Conservation (phyloP, 2,329 filamentous ascomycete genomes). For the Penicillium sp. region DNA sequence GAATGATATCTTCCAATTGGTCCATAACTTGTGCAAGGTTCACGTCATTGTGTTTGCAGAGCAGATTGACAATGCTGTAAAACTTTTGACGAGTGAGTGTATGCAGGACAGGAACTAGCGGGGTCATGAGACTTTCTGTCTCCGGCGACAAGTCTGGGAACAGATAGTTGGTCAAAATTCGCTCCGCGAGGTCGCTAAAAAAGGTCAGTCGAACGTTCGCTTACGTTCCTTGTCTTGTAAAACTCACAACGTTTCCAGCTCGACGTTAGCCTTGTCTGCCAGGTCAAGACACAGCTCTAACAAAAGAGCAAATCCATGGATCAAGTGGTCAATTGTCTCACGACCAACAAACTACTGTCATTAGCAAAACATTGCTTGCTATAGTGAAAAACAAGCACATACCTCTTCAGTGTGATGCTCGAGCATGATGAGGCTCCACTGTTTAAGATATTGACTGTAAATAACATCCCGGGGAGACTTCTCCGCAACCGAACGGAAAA, state of each 20-base stretch:
- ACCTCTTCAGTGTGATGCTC: slow-evolving; percentile 46
- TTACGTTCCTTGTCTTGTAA: background rate
- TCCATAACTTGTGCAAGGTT: slow-evolving; percentile 56
- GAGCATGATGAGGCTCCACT: slow-evolving; percentile 46
- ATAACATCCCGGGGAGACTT: slow-evolving; percentile 38
- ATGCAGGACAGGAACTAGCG: slow-evolving; percentile 53
- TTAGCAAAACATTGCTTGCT: slow-evolving; percentile 20
- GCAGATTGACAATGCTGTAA: slow-evolving; percentile 57
- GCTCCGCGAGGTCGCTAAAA: slow-evolving; percentile 45
- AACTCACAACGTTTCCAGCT: slow-evolving; percentile 36
- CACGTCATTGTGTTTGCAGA: slow-evolving; percentile 51
- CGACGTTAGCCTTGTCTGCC: slow-evolving; percentile 32
- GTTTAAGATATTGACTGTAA: slow-evolving; percentile 40
- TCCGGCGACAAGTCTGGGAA: slow-evolving; percentile 57
- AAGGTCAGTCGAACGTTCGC: background rate
- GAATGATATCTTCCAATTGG: slow-evolving; percentile 51
- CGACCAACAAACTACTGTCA: slow-evolving; percentile 45
- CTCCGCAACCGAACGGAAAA: slow-evolving; percentile 45
- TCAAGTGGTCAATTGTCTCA: slow-evolving; percentile 43
- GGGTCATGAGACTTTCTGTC: slow-evolving; percentile 28
- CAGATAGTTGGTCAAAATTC: slow-evolving; percentile 63
- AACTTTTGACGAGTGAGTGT: slow-evolving; percentile 57
- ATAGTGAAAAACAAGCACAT: slow-evolving; percentile 2
- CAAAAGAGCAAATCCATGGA: slow-evolving; percentile 45
- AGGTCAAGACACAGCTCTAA: slow-evolving; percentile 44